phyloP scores from a whole-genome alignment of 139 green algal species.

The Nannochloris sp. region DNA sequence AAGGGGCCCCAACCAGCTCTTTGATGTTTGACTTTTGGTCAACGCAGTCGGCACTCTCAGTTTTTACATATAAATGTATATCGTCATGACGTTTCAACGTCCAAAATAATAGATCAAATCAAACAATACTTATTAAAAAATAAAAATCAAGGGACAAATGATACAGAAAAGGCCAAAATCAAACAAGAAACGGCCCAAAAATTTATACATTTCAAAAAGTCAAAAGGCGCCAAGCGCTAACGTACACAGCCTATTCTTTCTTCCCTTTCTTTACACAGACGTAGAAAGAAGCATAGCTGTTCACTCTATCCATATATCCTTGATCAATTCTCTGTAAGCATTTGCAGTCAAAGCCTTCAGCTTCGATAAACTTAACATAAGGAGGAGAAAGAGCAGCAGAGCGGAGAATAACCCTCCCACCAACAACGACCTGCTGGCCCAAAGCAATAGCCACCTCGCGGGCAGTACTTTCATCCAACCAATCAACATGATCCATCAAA shows the following conservation, averaged over 20 bases:
- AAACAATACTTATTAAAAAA: neutral
- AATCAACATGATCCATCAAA: constrained; percentile 98
- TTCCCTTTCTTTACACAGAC: constrained; percentile 36
- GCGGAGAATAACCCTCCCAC: constrained; percentile 93
- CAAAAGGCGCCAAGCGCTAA: too few species aligned
- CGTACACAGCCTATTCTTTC: neutral
- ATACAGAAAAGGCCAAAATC: neutral
- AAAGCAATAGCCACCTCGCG: constrained; percentile 58
- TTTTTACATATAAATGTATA: neutral
- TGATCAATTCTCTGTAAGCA: constrained; percentile 65
- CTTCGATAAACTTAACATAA: constrained; percentile 73
- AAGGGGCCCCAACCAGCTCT: neutral
- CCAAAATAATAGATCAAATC: neutral
- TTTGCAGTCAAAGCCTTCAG: constrained; percentile 80
- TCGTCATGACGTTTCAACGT: neutral
- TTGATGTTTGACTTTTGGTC: neutral
- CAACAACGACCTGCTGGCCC: constrained; percentile 59
- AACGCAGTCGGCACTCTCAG: neutral
- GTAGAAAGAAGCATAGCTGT: constrained; percentile 89
- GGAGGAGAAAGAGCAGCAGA: constrained; percentile 74
- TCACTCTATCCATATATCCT: constrained; percentile 90
- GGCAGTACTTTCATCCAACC: constrained; percentile 57
- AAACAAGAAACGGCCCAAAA: neutral
- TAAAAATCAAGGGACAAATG: neutral
- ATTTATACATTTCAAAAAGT: too few species aligned